These are phyloP conservation scores for Penicillium soppii DNA, from an alignment of 495 filamentous ascomycete species.

Conservation along the genomic window DNA sequence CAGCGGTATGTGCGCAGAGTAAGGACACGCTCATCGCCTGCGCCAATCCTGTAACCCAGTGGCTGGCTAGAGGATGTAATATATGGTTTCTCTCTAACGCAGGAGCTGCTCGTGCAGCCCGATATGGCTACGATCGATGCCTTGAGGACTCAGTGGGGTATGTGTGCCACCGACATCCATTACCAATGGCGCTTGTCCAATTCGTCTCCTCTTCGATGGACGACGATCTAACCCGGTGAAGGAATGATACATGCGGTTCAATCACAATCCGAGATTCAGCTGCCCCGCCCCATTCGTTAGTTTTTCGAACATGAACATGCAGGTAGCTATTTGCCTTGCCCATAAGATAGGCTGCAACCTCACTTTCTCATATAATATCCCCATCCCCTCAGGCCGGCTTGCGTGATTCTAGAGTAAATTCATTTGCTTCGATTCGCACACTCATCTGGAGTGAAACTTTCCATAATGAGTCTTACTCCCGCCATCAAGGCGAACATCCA, in stretches of 20 bases:
- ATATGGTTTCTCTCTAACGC: no score
- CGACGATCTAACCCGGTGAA: neutral
- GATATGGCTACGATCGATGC: neutral
- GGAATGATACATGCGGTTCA: neutral
- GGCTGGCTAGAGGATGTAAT: no score
- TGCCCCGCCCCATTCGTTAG: neutral
- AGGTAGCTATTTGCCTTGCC: no score
- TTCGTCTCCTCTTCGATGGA: neutral
- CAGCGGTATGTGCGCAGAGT: neutral
- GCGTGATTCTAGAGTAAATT: neutral
- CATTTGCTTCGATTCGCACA: neutral
- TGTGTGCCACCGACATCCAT: no score
- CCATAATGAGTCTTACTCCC: neutral
- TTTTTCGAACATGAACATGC: neutral
- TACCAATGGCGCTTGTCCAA: no score
- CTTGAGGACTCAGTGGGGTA: no score
- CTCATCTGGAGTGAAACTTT: neutral
- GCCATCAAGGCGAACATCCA: slow-evolving; percentile 13
- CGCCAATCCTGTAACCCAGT: no score
- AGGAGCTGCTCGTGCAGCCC: neutral
- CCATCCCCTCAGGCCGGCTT: neutral
- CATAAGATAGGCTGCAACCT: neutral
- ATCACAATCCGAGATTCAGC: neutral
- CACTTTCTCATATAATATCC: neutral
- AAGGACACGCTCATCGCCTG: no score